Base-by-base conservation (phyloP, 2,329 filamentous ascomycete genomes). In the Paecilomyces sp. region DNA sequence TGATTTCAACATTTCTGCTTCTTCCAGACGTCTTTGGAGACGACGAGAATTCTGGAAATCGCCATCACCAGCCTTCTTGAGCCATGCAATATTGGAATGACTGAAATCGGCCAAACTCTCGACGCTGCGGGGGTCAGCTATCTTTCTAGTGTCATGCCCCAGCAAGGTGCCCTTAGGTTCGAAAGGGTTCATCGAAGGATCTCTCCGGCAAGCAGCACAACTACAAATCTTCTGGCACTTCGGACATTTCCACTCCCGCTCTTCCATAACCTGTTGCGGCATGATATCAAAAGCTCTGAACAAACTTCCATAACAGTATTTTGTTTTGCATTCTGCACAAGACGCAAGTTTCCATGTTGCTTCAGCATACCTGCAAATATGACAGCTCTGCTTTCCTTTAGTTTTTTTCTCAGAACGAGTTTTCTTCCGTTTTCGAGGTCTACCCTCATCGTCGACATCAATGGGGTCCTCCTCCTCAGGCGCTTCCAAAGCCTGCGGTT, bases 281-380 rank as follows among this genome's bases (percentile, higher is more conserved):
- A 91, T 89, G 71, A 92, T 85, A 72, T 97, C 93, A 69, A 96
- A 96, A 0, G 91, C 92, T 58, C 94, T 83, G 76, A 92, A 97
- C 1, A 99, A 81, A 15, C 89, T 89, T n/a, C 93, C 93, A 70
- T 95, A 99, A 73, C 94, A 97, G 71, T 95, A 99, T 0, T 85
- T 85, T 58, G 89, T 81, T 12, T 83, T 80, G 68, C 94, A 97
- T 8, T 82, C 84, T 0, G 86, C 87, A 74, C 94, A 99, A 57
- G 86, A 84, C 2, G 91, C 91, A 63, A 96, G 85, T 68, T 91
- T 92, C 85, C 95, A 97, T 22, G 82, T 86, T 57, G 89, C 88
- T 67, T 97, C 91, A 52, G 87, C 84, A 69, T 90, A 85, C 60
- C 85, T 85, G 74, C 93, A 97, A 8, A 95, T 88, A 71, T 97